phyloP scores from a whole-genome alignment of 805 yeast genomes.

The Saccharomycopsis lassenensis region DNA sequence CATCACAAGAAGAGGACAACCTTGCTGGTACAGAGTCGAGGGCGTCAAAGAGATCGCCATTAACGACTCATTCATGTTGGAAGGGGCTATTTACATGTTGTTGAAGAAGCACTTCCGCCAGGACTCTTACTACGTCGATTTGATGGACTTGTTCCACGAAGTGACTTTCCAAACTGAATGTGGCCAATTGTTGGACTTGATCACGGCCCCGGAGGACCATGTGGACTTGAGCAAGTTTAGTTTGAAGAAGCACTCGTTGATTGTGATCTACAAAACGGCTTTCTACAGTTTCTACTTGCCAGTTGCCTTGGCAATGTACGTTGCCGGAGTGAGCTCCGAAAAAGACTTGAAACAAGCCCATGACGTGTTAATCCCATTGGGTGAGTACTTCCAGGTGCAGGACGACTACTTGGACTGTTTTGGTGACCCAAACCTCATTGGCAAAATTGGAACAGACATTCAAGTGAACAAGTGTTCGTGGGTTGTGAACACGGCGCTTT shows the following conservation, averaged over 20 bases:
- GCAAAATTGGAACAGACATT: constrained; percentile 97
- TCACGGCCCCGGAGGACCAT: constrained; percentile 93
- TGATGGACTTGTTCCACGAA: constrained; percentile 91
- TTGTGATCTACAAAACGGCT: constrained; percentile 94
- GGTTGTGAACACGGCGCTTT: constrained; percentile 89
- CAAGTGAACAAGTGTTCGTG: constrained; percentile 98
- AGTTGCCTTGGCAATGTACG: constrained; percentile 91
- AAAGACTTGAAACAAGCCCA: constrained; percentile 78
- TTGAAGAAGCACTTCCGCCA: constrained; percentile 80
- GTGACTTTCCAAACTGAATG: constrained; percentile 95
- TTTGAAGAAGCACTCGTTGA: constrained; percentile 82
- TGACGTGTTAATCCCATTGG: constrained; percentile 84
- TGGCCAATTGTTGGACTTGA: constrained; percentile 90
- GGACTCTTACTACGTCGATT: constrained; percentile 77
- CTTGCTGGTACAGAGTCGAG: constrained; percentile 86
- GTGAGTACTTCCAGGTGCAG: constrained; percentile 98
- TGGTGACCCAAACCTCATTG: constrained; percentile 95
- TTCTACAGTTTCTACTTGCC: constrained; percentile 96
- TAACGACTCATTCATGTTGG: constrained; percentile 94
- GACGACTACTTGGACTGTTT: constrained; percentile 96
- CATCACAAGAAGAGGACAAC: constrained; percentile 95
- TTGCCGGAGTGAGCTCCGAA: constrained; percentile 66
- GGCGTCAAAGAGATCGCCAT: constrained; percentile 89
- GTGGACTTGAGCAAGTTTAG: constrained; percentile 86
- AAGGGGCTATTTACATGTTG: constrained; percentile 82